phyloP scores from a whole-genome alignment of 2,329 filamentous ascomycete genomes.

The Akanthomyces uredinophilus region DNA sequence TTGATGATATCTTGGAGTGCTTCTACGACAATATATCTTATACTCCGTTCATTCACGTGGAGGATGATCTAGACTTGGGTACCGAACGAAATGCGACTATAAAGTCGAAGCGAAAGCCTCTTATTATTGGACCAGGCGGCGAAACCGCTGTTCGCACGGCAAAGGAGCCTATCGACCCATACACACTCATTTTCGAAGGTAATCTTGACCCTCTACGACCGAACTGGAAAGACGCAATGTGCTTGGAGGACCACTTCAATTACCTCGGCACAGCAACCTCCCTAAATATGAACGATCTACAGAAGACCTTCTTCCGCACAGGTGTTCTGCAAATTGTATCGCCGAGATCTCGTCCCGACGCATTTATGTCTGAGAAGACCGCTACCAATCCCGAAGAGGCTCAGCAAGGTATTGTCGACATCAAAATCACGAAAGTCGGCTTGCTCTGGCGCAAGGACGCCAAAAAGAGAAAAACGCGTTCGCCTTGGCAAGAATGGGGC shows the following conservation, averaged over 20 bases:
- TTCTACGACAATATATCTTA: conserved; percentile 99
- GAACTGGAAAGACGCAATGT: conserved; percentile 85
- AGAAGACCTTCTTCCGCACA: conserved; percentile 85
- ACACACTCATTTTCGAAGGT: conserved; percentile 86
- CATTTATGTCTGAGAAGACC: conserved; percentile 86
- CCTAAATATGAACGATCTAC: conserved; percentile 75
- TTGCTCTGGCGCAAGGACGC: conserved; percentile 89
- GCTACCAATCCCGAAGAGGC: conserved; percentile 80
- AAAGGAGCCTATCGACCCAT: conserved; percentile 90
- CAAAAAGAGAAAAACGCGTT: conserved; percentile 90
- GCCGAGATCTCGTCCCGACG: conserved; percentile 84
- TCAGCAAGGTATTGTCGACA: conserved; percentile 89
- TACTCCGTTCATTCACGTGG: conserved; percentile 95
- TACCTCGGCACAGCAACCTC: conserved; percentile 73
- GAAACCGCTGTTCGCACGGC: conserved; percentile 53
- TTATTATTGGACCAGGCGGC: conserved; percentile 58
- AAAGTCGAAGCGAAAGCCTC: conserved; percentile 64
- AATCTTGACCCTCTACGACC: conserved; percentile 80
- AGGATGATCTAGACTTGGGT: conserved; percentile 80
- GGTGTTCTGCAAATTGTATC: conserved; percentile 94
- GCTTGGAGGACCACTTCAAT: conserved; percentile 84
- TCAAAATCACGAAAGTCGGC: conserved; percentile 95
- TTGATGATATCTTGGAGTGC: conserved; percentile 86
- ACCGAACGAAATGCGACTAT: conserved; percentile 66
- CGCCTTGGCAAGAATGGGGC: conserved; percentile 98